Evolutionary conservation across 116 monocot species (phyloP), one percentile per base, ranked within the genome.

Genomic region (Thalassia testudinum): DNA sequence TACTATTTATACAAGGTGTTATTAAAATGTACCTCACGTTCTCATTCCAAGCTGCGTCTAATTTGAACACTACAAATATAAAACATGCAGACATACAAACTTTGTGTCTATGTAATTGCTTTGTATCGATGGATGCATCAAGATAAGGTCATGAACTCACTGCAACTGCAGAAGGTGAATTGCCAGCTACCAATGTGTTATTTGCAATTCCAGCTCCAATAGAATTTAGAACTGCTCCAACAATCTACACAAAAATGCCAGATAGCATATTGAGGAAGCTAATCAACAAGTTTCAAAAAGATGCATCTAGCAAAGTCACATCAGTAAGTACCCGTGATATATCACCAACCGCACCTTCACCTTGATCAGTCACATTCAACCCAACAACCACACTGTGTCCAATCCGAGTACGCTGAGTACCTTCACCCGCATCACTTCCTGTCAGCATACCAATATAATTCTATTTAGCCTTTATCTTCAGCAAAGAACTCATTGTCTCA

Each of bases 171-270:
- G 80, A 69, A 52, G 83, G 23, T 28, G 53, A 52, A 55, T 69
- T 78, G 24, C 61, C 60, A 49, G 59, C 47, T 18, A 45, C 53
- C 16, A 50, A 62, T 50, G 20, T 37, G 14, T 66, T 60, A 60
- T 52, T 27, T 43, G 42, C 18, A 28, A 52, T 57, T 47, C 68
- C 73, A 25, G 65, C 16, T 43, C 83, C 83, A 24, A 93, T 34
- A 64, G 87, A 78, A 61, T 58, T 68, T 17, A 95, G 58, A 73
- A 88, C 62, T 44, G 85, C 61, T 48, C 84, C 85, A 65, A 95
- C 62, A 72, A 81, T 66, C 95, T 95, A 71, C 27, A 22, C 21
- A 11, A 40, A 27, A 42, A 40, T 26, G 5, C 37, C 52, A 43
- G 20, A 37, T n/a, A 15, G n/a, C 45, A 15, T 45, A 5, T n/a